These are phyloP conservation scores for Hypoxylon subgilvum DNA, from an alignment of 495 filamentous ascomycete species.

Conservation along the genomic window DNA sequence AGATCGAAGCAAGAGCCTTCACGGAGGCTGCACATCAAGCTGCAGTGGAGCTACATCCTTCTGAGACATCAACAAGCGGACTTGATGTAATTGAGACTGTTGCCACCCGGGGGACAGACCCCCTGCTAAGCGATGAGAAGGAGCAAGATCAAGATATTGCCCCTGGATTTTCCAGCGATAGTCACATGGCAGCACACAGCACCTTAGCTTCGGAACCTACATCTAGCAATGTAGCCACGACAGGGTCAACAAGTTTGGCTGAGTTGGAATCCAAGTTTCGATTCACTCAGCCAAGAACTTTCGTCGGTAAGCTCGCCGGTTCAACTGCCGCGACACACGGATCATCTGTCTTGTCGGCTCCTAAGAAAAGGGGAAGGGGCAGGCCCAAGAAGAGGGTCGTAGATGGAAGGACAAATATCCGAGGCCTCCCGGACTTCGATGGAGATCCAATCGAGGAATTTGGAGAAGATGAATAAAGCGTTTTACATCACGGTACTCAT, in stretches of 20 bases:
- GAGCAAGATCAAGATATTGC: conserved; percentile 9
- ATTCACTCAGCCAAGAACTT: conserved; percentile 49
- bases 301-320: conserved; percentile 45
- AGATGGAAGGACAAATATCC: conserved; percentile 51
- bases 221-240: conserved; percentile 33
- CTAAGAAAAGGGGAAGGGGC: conserved; percentile 36
- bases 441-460: conserved; percentile 56
- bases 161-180: conserved; percentile 27
- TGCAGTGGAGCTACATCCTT: conserved; percentile 37
- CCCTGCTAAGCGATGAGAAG: not conserved
- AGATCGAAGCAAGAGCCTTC: conserved; percentile 42
- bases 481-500: not conserved
- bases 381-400: conserved; percentile 39
- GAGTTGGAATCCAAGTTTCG: conserved; percentile 38
- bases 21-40: conserved; percentile 47
- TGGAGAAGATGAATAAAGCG: conserved; percentile 38
- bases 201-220: conserved; percentile 35
- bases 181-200: conserved; percentile 23
- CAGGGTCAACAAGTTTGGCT: conserved; percentile 20
- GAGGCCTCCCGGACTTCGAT: conserved; percentile 49
- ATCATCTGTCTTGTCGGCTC: conserved; percentile 1
- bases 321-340: not conserved
- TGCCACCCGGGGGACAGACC: conserved; percentile 9
- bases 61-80: conserved; percentile 18
- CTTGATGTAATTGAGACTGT: conserved; percentile 7